Evolutionary conservation across 805 yeast species (phyloP).

Genomic region (Teunomyces pallodes): DNA sequence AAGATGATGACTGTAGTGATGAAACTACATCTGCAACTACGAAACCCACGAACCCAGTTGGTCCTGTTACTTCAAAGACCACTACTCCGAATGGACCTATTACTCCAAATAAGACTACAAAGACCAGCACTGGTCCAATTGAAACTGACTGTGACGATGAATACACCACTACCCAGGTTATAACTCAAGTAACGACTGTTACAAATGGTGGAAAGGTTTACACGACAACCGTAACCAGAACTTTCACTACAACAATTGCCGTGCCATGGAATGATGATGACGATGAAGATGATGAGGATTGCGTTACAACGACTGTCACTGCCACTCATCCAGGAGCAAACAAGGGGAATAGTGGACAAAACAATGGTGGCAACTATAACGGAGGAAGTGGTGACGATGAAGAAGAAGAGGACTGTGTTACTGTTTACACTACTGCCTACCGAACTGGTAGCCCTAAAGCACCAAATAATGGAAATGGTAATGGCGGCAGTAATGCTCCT

Average conservation of each 20-base stretch:
- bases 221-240: constrained; percentile 2
- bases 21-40: not conserved
- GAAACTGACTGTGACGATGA: constrained; percentile 1
- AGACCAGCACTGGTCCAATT: constrained; percentile 3
- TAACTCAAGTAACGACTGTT: constrained; percentile 1
- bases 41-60: constrained; percentile 3
- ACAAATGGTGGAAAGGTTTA: not conserved
- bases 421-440: constrained; percentile 12
- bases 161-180: constrained; percentile 1
- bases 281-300: constrained; percentile 10
- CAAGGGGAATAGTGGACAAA: constrained; percentile 4
- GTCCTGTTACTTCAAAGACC: not conserved
- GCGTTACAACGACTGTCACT: constrained; percentile 5
- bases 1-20: constrained; percentile 12
- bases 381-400: constrained; percentile 8
- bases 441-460: constrained; percentile 1
- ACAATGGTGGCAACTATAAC: not conserved
- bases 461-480: constrained; percentile 3
- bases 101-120: not conserved
- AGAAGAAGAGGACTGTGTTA: constrained; percentile 4
- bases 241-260: constrained; percentile 1
- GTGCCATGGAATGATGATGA: constrained; percentile 4
- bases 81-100: not conserved
- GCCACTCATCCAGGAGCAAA: constrained; percentile 1
- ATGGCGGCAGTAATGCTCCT: constrained; percentile 6